phyloP scores from a whole-genome alignment of 176 grass and related monocot genomes.

The Aegilops umbellulata region DNA sequence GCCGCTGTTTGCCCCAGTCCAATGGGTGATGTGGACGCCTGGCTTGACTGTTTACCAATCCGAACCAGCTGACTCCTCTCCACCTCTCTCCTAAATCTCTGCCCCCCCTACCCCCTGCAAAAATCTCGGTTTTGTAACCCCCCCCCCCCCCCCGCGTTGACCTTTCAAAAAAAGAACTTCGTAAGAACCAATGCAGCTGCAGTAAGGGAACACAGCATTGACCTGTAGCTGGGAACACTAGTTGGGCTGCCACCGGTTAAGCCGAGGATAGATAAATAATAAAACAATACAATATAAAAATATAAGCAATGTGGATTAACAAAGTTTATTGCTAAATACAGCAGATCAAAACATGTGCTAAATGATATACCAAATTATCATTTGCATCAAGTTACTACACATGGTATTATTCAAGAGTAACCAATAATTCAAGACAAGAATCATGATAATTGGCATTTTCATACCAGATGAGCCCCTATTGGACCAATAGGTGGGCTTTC shows the following conservation, averaged over 20 bases:
- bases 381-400: not conserved
- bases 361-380: not conserved
- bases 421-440: not conserved
- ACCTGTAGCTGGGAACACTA: not conserved
- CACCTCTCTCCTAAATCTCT: no score
- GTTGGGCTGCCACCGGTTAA: not conserved
- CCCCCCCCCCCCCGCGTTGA: no score
- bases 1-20: no score
- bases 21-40: no score
- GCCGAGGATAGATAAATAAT: not conserved
- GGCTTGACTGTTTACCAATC: no score
- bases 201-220: not conserved
- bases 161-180: not conserved
- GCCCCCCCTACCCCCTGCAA: no score
- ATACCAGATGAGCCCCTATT: conserved; percentile 84
- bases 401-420: not conserved
- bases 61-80: no score
- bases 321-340: not conserved
- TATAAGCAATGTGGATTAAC: not conserved
- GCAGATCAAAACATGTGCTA: not conserved
- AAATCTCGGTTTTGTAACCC: no score
- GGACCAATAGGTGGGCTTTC: conserved; percentile 73
- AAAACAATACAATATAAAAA: not conserved
- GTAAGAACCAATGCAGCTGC: not conserved
- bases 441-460: conserved; percentile 28